Evolutionary conservation across 192 early-diverging fungal genomes (phyloP), one percentile per base, ranked within the genome.

Genomic region (Backusella tarrabulga): DNA sequence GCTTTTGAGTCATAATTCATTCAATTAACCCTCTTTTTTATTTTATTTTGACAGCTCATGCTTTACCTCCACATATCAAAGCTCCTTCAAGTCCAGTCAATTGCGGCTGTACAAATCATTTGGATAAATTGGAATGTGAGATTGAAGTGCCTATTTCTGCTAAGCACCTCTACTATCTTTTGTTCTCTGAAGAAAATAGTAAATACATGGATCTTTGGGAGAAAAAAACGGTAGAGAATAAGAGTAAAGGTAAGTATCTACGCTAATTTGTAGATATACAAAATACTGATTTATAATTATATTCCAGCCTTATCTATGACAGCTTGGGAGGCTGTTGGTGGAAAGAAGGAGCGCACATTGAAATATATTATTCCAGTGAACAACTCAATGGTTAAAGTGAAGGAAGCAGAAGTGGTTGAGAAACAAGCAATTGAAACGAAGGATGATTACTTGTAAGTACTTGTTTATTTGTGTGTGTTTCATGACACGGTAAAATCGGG

Each of bases 331-430:
- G 38, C 12, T 2, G 73, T 32, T 4, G 73, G 60, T 77, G 80
- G 76, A 56, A 77, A 60, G 12, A 67, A 36, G 77, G 36, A 84
- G 91, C 63, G 74, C 34, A 84, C 84, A 1, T 76, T 92, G 5
- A 90, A 90, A 41, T 93, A 86, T 70, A 85, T 86, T 19, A 91
- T 94, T 88, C 89, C 90, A 0, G 86, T 94, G 34, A 92, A 90
- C 68, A 92, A 94, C 69, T 89, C 93, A 12, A 89, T 93, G 84
- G 91, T 93, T 32, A 92, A 90, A 76, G 68, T 90, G 14, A 93
- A 93, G 34, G 91, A 93, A 67, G 87, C 90, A 0, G 89, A 91
- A 19, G 90, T 91, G 15, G 80, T 88, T 4, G 86, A 90, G 21
- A 89, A 83, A 11, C 85, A 88, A 68, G 82, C 76, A 6, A 77